Base-by-base conservation (phyloP, 805 yeast species). In the Yamadazyma endophytica region DNA sequence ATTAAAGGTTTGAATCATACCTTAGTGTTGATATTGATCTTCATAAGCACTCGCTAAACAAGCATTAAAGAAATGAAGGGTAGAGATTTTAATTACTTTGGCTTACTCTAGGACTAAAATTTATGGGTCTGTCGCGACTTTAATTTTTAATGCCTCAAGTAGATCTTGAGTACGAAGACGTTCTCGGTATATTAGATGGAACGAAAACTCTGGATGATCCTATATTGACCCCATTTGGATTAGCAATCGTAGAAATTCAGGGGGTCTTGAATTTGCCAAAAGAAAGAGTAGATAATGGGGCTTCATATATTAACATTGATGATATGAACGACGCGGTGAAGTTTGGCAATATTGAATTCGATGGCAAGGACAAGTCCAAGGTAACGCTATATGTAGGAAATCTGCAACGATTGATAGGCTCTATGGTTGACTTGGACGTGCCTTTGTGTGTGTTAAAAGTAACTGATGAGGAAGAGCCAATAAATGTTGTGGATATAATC, bases 341-440 rank as follows among this genome's bases (percentile, higher is more conserved):
- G 40, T 67, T 72, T 46, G 82, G 84, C 0, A 58, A 43, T 16
- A 42, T 79, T 26, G 70, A 68, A 28, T 44, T 75, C 11, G 74
- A 72, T 17, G 61, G 56, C 1, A 50, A 51, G 3, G 64, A 61
- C 36, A 44, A 43, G 4, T 32, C 42, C 0, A 68, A 64, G 25
- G 85, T 78, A 0, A 75, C 80, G 0, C 50, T 84, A 30, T 77
- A 61, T 37, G 68, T 84, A 7, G 85, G 89, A 2, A 77, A 72
- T 16, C 75, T 84, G 4, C 94, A 84, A 49, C 61, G 90, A 39
- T 54, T 84, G 16, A 40, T 82, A 14, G 94, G 94, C 0, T 57
- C 61, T 2, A 48, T 83, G 2, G 78, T 73, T 22, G 64, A 71
- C 13, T 48, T 84, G 9, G 78, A 74, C 8, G 72, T 77, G 0